phyloP scores from a whole-genome alignment of 2,329 filamentous ascomycete species.

The Clonostachys byssicola region DNA sequence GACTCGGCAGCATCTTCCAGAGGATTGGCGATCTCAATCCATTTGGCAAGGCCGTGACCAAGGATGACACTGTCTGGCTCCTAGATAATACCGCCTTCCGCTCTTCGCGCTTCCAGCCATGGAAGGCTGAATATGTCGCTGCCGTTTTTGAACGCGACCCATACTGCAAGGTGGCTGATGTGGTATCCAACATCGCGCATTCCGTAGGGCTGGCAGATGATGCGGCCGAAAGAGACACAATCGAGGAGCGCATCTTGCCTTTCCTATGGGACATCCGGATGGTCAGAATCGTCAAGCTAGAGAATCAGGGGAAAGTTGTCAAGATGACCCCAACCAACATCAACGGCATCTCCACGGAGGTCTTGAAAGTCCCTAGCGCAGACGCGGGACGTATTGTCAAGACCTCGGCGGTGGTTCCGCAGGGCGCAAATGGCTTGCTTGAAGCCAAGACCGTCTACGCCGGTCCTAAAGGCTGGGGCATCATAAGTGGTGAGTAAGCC shows the following conservation, averaged over 20 bases:
- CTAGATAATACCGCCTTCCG: conserved; percentile 85
- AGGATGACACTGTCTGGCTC: conserved; percentile 76
- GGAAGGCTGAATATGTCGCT: conserved; percentile 80
- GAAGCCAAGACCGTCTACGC: conserved; percentile 72
- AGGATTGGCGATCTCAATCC: conserved; percentile 52
- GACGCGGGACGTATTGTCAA: conserved; percentile 40
- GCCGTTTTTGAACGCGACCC: conserved; percentile 75
- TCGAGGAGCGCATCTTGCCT: conserved; percentile 66
- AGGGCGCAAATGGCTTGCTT: conserved; percentile 47
- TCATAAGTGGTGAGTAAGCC: conserved; percentile 62
- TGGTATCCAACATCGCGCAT: conserved; percentile 67
- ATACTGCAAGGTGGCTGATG: conserved; percentile 60
- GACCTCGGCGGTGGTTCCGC: conserved; percentile 44
- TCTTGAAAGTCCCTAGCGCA: conserved; percentile 44
- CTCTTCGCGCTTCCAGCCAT: conserved; percentile 40
- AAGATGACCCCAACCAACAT: conserved; percentile 65
- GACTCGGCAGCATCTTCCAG: conserved; percentile 35
- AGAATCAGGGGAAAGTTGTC: conserved; percentile 44
- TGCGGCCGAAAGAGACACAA: conserved; percentile 52
- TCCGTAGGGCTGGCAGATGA: conserved; percentile 62
- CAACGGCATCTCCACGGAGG: conserved; percentile 68
- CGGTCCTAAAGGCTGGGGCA: conserved; percentile 73
- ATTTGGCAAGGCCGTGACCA: conserved; percentile 53
- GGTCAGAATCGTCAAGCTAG: conserved; percentile 61
- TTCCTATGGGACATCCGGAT: conserved; percentile 76